Evolutionary conservation across 768 basidiomycete genomes (phyloP), one percentile per base, ranked within the genome.

Genomic region (Polyporus arcularius): DNA sequence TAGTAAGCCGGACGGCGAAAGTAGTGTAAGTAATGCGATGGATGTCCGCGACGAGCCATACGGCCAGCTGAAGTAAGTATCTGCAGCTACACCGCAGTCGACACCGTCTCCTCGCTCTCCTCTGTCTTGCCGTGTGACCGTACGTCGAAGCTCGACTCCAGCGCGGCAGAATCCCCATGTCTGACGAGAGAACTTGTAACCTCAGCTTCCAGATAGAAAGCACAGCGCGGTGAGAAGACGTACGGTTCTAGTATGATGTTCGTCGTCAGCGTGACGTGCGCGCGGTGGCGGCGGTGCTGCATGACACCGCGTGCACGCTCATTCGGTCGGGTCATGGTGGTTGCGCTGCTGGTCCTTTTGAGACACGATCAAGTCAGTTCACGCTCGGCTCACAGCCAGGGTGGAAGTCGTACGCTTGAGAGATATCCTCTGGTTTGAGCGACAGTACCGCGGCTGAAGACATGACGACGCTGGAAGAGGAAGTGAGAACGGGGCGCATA

Each of bases 401-500:
- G 38, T 28, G n/a, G 39, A 26, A n/a, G 3, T 16, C 50, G 40
- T 50, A 41, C 47, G 26, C 14, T 8, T 30, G 38, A 6, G 47
- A 11, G 28, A 40, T 12, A 7, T 42, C 28, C 21, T 57, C 61
- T 9, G 49, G 43, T n/a, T 57, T 39, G 9, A 62, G 26, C 4
- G 61, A 62, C 18, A 62, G 52, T 2, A 62, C 61, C 8, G 61
- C 61, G 15, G 43, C 43, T 12, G 61, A 62, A 26, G 61, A 62
- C 53, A 54, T 58, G 46, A 62, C 57, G 18, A 62, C 61, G 46
- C 61, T 61, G 16, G 4, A 18, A 14, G 14, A 30, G n/a, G 2
- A 16, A 26, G 21, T 26, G 21, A 26, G 21, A 26, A 26, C 21
- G 18, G 35, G 11, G 35, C 35, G 35, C 35, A 35, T 11, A 35